Evolutionary conservation across 108 stramenopile genomes (phyloP), one percentile per base, ranked within the genome.

Genomic region (Schizochytrium sp.): DNA sequence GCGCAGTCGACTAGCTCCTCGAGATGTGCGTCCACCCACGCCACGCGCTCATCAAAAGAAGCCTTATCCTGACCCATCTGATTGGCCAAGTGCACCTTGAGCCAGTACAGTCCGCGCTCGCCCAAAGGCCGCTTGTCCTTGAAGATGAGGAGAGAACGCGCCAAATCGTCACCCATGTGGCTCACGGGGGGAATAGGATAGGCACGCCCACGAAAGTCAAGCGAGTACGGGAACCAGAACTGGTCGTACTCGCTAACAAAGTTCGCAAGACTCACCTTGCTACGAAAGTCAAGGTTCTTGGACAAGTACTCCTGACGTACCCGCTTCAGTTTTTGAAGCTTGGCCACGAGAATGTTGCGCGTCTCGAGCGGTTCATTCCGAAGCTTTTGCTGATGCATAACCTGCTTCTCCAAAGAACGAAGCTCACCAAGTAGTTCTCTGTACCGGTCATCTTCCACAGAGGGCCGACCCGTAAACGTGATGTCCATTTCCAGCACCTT

Each of bases 181-280:
- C 96, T 98, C 5, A 99, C 90, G 5, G 99, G 98, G 58, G 99
- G 98, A 0, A 99, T 93, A 14, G 99, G 99, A 90, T 99, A 97
- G 18, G 97, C 98, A 18, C 99, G 93, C 23, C 99, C 98, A 18
- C 99, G 93, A 91, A 99, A 99, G 91, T 99, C 99, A 88, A 99
- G 92, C 92, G 99, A 99, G 96, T 98, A 98, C 10, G 98, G 98
- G 88, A 99, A 99, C 93, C 95, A 99, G 48, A 99, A 95, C 51
- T 34, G 90, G 41, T 95, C 95, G 87, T 95, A 96, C 57, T 97
- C 94, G 90, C 92, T 88, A 91, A 98, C 97, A 88, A 95, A 91
- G 29, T 96, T 90, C 0, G 97, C 98, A 88, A 97, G 95, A 69
- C 93, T 91, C 45, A 99, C 72, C 91, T 98, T 99, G 43, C 97